Evolutionary conservation across 179 eudicot genomes (phyloP).

Genomic region (Heliamphora pulchella): DNA sequence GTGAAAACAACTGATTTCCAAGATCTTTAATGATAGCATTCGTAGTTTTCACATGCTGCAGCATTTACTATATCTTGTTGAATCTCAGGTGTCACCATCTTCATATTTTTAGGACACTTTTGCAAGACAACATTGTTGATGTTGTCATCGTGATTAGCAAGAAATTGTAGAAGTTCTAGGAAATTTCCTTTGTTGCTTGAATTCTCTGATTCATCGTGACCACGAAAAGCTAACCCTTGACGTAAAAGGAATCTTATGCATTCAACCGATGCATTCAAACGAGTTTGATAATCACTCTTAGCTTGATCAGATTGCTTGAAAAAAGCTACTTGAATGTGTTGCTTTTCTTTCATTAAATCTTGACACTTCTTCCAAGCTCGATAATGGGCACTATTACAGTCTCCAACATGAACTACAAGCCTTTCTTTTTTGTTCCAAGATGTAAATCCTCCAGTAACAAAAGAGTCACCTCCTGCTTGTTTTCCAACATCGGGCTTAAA

Average conservation of each 20-base stretch:
- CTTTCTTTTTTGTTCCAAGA: conserved; percentile 10
- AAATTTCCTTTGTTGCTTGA: neutral
- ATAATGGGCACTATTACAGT: neutral
- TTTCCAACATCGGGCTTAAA: neutral
- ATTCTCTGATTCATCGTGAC: neutral
- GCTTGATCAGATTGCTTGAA: neutral
- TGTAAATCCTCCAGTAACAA: neutral
- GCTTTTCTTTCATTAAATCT: neutral
- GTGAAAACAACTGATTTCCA: too few species aligned
- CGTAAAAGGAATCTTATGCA: neutral
- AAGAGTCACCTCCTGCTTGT: neutral
- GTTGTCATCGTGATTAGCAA: neutral
- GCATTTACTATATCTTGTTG: too few species aligned
- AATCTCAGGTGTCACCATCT: too few species aligned
- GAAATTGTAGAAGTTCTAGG: neutral
- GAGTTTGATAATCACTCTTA: neutral
- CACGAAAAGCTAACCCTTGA: conserved; percentile 6
- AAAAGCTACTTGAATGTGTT: neutral
- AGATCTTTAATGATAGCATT: too few species aligned
- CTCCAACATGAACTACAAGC: neutral
- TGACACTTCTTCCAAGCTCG: neutral
- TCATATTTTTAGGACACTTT: neutral
- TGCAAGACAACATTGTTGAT: neutral
- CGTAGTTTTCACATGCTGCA: too few species aligned
- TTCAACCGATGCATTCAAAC: neutral